phyloP scores from a whole-genome alignment of 371 early-diverging fungal genomes.

The Fennellomyces sp. region DNA sequence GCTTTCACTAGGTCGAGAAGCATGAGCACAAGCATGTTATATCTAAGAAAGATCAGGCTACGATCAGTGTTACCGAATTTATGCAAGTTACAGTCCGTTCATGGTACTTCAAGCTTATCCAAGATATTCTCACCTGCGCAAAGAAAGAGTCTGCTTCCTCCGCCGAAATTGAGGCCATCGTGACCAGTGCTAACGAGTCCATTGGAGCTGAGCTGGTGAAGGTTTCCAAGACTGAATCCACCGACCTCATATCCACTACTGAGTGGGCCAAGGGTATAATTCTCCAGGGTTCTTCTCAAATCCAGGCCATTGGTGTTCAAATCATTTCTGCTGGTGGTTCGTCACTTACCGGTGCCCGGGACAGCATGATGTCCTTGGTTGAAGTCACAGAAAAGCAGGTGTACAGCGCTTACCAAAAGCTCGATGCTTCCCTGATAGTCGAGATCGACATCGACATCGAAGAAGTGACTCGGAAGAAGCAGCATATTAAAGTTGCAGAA shows the following conservation, averaged over 20 bases:
- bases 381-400: conserved; percentile 9
- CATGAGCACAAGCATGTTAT: neutral
- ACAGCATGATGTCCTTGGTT: conserved; percentile 3
- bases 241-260: neutral
- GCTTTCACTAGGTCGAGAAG: neutral
- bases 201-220: neutral
- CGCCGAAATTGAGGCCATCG: conserved; percentile 35
- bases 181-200: conserved; percentile 25
- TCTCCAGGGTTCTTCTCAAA: conserved; percentile 5
- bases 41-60: neutral
- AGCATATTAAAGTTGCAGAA: neutral
- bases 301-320: conserved; percentile 16
- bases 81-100: conserved; percentile 15
- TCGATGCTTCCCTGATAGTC: neutral
- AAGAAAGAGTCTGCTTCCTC: conserved; percentile 28
- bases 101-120: conserved; percentile 32
- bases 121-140: conserved; percentile 29
- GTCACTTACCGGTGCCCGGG: neutral
- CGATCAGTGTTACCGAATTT: conserved; percentile 1
- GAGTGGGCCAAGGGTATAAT: conserved; percentile 14
- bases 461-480: neutral
- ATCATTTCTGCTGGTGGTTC: neutral
- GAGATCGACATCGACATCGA: conserved; percentile 1
- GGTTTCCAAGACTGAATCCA: neutral
- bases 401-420: conserved; percentile 1